Base-by-base conservation (phyloP, 306 rosid genomes). In the Luffa acutangula region DNA sequence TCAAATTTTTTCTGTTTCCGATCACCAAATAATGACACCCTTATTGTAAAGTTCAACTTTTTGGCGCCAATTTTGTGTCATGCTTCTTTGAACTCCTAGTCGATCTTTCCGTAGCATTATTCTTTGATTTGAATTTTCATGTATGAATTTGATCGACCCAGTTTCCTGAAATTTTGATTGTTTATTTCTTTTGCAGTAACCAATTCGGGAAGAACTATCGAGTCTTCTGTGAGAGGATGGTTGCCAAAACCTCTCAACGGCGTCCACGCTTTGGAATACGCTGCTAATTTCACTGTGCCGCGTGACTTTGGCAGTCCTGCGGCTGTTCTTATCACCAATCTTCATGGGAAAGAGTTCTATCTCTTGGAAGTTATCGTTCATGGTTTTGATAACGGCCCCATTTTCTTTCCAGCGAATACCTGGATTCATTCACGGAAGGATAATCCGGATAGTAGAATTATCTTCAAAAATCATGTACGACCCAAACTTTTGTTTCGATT, bases 331-430 rank as follows among this genome's bases (percentile, higher is more conserved):
- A 56, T 95, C 80, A 91, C 93, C 75, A 95, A 95, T 84, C 93
- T 87, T 76, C 97, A 86, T 43, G 79, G 79, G 14, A 93, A 89
- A 80, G 99, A 95, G 86, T 95, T 93, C 81, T 90, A 84, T 87
- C 84, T 95, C 58, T 15, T 90, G 83, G 87, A 91, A 75, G 86
- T 91, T 78, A 82, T 88, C 81, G 65, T 92, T 80, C 95, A 91
- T 78, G 98, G 97, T 49, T 90, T 95, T 82, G 82, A 77, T 9
- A 85, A 56, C 39, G 96, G 91, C 33, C 97, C 98, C 37, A 20
- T 92, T 66, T 95, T 92, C 92, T 95, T 95, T 83, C 96, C 89
- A 4, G 98, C 97, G 11, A 90, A 89, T 79, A 89, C 97, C 0
- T 95, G 97, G 98, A 91, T 92, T 81, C 97, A 95, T 86, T 91